These are phyloP conservation scores for Epichloe festucae DNA, from an alignment of 2,329 filamentous ascomycete genomes.

Conservation along the genomic window DNA sequence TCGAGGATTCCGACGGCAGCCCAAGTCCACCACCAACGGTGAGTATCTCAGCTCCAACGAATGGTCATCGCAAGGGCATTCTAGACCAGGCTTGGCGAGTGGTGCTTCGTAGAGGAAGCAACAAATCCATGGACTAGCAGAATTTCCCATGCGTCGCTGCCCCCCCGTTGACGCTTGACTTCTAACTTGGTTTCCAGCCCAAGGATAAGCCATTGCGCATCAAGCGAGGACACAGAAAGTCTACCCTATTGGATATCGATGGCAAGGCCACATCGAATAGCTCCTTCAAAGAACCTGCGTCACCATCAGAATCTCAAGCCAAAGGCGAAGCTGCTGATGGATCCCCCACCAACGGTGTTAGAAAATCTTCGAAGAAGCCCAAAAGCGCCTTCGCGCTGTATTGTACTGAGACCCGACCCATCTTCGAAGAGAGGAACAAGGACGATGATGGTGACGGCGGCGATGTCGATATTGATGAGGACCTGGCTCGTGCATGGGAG, in stretches of 20 bases:
- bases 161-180: background rate
- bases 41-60: slow-evolving; percentile 18
- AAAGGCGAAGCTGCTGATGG: slow-evolving; percentile 12
- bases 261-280: slow-evolving; percentile 25
- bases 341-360: slow-evolving; percentile 26
- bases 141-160: too few relatives aligned
- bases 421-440: slow-evolving; percentile 31
- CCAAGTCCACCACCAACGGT: slow-evolving; percentile 70
- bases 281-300: slow-evolving; percentile 33
- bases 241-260: slow-evolving; percentile 34
- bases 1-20: slow-evolving; percentile 67
- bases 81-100: too few relatives aligned
- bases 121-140: too few relatives aligned
- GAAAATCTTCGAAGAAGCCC: slow-evolving; percentile 29
- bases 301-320: slow-evolving; percentile 25
- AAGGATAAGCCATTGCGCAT: slow-evolving; percentile 66
- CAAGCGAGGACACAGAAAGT: slow-evolving; percentile 59
- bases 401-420: slow-evolving; percentile 34
- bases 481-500: slow-evolving; percentile 42
- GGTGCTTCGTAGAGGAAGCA: too few relatives aligned
- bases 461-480: slow-evolving; percentile 34
- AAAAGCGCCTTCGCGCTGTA: slow-evolving; percentile 42
- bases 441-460: slow-evolving; percentile 17
- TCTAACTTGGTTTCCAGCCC: slow-evolving; percentile 38
- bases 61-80: too few relatives aligned